Percentiles rank a stretch among this genome's conserved stretches.
These are phyloP conservation scores for Phoma herbarum DNA, from an alignment of 2,329 filamentous ascomycete genomes.

Conservation along the genomic window DNA sequence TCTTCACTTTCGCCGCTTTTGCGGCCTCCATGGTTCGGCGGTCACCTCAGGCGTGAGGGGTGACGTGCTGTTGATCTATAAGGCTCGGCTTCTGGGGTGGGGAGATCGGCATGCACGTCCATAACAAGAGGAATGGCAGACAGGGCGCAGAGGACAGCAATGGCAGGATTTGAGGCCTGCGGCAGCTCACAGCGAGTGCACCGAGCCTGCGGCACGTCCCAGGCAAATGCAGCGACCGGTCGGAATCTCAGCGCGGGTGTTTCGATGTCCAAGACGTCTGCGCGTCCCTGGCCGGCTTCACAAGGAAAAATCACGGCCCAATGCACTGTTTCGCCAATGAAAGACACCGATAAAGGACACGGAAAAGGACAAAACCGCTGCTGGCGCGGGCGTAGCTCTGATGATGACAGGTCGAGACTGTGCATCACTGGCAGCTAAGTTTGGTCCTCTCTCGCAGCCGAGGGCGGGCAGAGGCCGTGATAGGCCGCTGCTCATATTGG, in stretches of 20 bases:
- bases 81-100: constrained; percentile 26
- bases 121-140: constrained; percentile 23
- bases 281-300: constrained; percentile 15
- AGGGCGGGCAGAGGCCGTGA: constrained; percentile 16
- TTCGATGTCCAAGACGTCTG: constrained; percentile 9
- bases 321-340: constrained; percentile 27
- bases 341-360: constrained; percentile 8
- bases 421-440: constrained; percentile 7
- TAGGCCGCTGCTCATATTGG: constrained; percentile 24
- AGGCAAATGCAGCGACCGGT: constrained; percentile 15
- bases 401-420: constrained; percentile 20
- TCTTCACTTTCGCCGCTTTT: constrained; percentile 29
- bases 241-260: constrained; percentile 7
- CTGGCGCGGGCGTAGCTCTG: constrained; percentile 21
- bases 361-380: constrained; percentile 20
- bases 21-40: constrained; percentile 35
- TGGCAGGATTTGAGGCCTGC: constrained; percentile 13
- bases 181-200: constrained; percentile 12
- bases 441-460: constrained; percentile 10
- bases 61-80: constrained; percentile 17
- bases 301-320: constrained; percentile 15
- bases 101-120: constrained; percentile 34
- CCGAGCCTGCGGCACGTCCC: constrained; percentile 33
- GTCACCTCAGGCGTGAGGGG: constrained; percentile 19
- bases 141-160: constrained; percentile 18